Base-by-base conservation (phyloP, 2,329 filamentous ascomycete genomes). In the Aspergillus tanneri region DNA sequence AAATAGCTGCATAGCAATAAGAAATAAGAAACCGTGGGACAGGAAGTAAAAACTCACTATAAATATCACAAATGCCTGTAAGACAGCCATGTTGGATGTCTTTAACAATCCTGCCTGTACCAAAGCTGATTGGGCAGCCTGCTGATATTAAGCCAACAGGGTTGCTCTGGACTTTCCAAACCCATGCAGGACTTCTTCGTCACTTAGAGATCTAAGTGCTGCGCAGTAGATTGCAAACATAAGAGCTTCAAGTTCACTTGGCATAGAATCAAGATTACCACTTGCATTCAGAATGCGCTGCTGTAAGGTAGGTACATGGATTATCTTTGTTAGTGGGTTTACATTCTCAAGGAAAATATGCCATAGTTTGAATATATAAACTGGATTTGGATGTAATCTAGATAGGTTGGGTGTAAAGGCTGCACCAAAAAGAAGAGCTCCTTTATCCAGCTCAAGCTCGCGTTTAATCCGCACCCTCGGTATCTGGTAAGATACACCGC, bases 301-400 rank as follows among this genome's bases (percentile, higher is more conserved):
- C 61, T 88, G 84, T 1, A 86, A 68, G 2, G 79, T 86, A 2
- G 83, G 83, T 0, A 81, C 78, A 60, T 88, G 85, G 0, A 81
- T 83, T 45, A 88, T 73, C 59, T 86, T 87, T 42, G 86, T 72
- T 3, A 88, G 64, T 0, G 85, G 83, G 56, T 87, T 83, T 56
- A 88, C 80, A 58, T 86, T 86, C 54, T 82, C 79, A 37, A 87
- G 76, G 60, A 85, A 88, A 14, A 81, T 76, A 64, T 87, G 83
- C 84, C 85, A 88, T n/a, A 70, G 55, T 32, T 50, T 56, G 47
- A 69, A 65, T 7, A 70, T 64, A 23, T 62, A 56, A 3, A 56
- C 41, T 3, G 56, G 52, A 10, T 50, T 47, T 4, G 59, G 59
- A 28, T 62, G 59, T 12, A n/a, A n/a, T n/a, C n/a, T n/a, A 58